These are phyloP conservation scores for Candida vartiovaarae DNA, from an alignment of 805 yeast genomes.

Conservation along the genomic window DNA sequence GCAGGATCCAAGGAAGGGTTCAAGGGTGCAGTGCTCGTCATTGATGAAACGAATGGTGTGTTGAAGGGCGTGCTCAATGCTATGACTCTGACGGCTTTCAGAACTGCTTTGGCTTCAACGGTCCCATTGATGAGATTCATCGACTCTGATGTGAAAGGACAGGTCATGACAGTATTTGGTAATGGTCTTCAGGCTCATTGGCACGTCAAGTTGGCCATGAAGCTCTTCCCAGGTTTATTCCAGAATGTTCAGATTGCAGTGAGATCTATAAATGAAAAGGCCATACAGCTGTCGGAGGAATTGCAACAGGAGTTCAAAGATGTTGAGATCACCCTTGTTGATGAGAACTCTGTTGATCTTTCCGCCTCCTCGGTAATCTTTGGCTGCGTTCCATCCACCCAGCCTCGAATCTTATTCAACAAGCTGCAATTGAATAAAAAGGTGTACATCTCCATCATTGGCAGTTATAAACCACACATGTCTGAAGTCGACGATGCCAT, in stretches of 20 bases:
- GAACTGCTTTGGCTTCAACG: conserved; percentile 56
- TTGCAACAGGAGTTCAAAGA: conserved; percentile 26
- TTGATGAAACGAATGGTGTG: conserved; percentile 45
- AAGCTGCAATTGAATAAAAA: conserved; percentile 24
- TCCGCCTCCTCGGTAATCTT: conserved; percentile 40
- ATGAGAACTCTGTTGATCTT: conserved; percentile 23
- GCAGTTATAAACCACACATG: conserved; percentile 65
- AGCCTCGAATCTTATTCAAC: conserved; percentile 34
- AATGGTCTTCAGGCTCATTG: conserved; percentile 60
- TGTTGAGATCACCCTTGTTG: conserved; percentile 21
- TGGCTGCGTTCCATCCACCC: conserved; percentile 55
- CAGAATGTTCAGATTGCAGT: conserved; percentile 38
- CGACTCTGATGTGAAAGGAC: conserved; percentile 17
- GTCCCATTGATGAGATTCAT: conserved; percentile 36
- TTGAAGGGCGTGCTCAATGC: conserved; percentile 51
- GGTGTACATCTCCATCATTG: conserved; percentile 51
- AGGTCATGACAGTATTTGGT: conserved; percentile 41
- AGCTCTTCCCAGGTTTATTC: conserved; percentile 32
- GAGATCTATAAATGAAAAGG: conserved; percentile 36
- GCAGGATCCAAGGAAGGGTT: conserved; percentile 55
- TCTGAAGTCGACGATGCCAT: conserved; percentile 46
- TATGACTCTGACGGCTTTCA: conserved; percentile 51
- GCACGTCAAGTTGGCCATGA: conserved; percentile 44
- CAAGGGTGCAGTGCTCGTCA: conserved; percentile 46
- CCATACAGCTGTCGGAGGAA: conserved; percentile 14